Base-by-base conservation (phyloP, 257 asterid genomes). In the Przewalskia tangutica region DNA sequence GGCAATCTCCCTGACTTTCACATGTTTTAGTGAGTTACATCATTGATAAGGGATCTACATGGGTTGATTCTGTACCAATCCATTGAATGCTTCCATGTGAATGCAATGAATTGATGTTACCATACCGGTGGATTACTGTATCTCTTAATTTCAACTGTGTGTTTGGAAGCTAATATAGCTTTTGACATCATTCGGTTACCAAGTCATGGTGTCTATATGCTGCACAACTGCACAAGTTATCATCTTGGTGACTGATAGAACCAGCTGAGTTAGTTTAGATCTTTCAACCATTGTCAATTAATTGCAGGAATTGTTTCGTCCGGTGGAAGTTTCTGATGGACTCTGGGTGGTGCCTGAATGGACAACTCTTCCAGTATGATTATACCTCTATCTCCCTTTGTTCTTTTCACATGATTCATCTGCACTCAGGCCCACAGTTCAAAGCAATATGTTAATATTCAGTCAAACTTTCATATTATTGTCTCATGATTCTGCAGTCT, bases 271-370 rank as follows among this genome's bases (percentile, higher is more conserved):
- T 40, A 17, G 7, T 73, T 73, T 46, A 12, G 62, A 54, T 80
- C 76, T 62, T 62, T 44, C 32, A 79, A 79, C 18, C 1, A 36
- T 17, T 59, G 50, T 63, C 62, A 40, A n/a, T 50, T 75, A 60
- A 86, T 70, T 87, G 44, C 91, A 95, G 99, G 98, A 95, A 84
- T 90, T 94, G 14, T 95, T 94, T 87, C 88, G 86, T 80, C 98
- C 99, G 0, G 92, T 91, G 83, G 89, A 92, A 88, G 89, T 95
- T 75, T 82, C 85, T 13, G 93, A 94, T 62, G 97, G 96, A 64
- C 89, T 95, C 50, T 95, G 99, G 99, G 82, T 94, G 77, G 97
- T 95, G 83, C 99, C 99, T 64, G 96, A 95, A 82, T 92, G 99
- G 99, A 90, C 84, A 77, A 82, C 79, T 17, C 89, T 95, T 83